These are phyloP conservation scores for Salvia hispanica DNA, from an alignment of 257 asterid species.

Conservation along the genomic window DNA sequence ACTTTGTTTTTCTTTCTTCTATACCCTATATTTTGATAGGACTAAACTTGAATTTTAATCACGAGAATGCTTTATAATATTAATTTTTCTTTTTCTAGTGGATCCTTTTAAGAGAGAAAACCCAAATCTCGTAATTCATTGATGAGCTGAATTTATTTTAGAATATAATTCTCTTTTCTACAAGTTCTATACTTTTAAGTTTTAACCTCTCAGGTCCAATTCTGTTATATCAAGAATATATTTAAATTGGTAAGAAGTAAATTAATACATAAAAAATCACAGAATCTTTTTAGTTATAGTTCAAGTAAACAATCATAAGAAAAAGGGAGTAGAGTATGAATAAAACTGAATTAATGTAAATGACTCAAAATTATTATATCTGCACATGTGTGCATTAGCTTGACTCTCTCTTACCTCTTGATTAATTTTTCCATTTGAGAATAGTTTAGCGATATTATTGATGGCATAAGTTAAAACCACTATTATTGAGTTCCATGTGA, in stretches of 20 bases:
- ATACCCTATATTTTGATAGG: background rate
- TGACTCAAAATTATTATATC: background rate
- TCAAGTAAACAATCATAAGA: background rate
- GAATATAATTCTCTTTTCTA: too few species aligned
- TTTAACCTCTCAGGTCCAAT: too few species aligned
- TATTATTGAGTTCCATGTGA: conserved; percentile 34
- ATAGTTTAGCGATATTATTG: background rate
- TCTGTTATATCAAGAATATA: too few species aligned
- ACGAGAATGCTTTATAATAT: background rate
- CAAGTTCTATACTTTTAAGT: too few species aligned
- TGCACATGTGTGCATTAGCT: background rate
- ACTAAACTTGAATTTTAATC: background rate
- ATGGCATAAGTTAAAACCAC: background rate
- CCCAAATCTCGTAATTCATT: too few species aligned
- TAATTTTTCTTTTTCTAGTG: too few species aligned
- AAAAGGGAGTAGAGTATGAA: background rate
- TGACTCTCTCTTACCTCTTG: background rate
- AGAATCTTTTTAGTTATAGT: background rate
- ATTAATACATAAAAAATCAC: too few species aligned
- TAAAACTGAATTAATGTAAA: background rate
- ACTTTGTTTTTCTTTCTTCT: conserved; percentile 3
- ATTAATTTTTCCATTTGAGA: background rate
- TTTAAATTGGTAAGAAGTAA: too few species aligned
- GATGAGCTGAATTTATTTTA: background rate
- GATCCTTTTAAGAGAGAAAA: too few species aligned